A percentile compares a stretch with the other conserved stretches of the same genome.
Conservation (phyloP, 177 flowering plant species). For the Telopea speciosissima region DNA sequence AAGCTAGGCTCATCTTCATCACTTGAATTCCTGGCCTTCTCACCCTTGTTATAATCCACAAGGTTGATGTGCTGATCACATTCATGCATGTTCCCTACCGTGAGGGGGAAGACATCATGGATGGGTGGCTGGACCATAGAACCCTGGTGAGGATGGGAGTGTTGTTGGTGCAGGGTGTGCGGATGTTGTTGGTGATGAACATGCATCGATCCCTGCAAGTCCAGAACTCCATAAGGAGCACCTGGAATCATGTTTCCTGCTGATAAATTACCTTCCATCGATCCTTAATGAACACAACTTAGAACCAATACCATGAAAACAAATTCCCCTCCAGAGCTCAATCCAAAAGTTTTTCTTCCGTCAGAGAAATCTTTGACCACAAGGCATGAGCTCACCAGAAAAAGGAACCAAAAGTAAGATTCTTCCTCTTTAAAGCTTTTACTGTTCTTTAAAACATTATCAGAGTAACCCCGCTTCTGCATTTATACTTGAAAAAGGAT, state of each 20-base stretch:
- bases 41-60: slow-evolving; percentile 38
- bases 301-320: slow-evolving; percentile 12
- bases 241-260: slow-evolving; percentile 49
- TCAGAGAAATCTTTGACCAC: background rate
- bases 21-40: slow-evolving; percentile 38
- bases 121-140: slow-evolving; percentile 32
- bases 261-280: slow-evolving; percentile 64
- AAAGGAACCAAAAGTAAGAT: background rate
- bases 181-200: slow-evolving; percentile 50
- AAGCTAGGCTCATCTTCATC: slow-evolving; percentile 70
- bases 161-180: slow-evolving; percentile 33
- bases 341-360: background rate
- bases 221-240: slow-evolving; percentile 47
- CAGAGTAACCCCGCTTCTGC: background rate
- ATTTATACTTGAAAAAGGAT: background rate
- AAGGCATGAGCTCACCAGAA: background rate
- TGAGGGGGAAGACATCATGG: slow-evolving; percentile 54
- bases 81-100: slow-evolving; percentile 42
- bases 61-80: slow-evolving; percentile 33
- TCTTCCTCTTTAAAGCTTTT: background rate
- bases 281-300: slow-evolving; percentile 11
- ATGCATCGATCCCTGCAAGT: slow-evolving; percentile 54
- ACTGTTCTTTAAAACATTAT: background rate
- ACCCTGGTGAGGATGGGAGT: slow-evolving; percentile 32
- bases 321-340: slow-evolving; percentile 8